These are phyloP conservation scores for Eucalyptus tenuipes DNA, from an alignment of 345 rosid genomes.

Conservation along the genomic window DNA sequence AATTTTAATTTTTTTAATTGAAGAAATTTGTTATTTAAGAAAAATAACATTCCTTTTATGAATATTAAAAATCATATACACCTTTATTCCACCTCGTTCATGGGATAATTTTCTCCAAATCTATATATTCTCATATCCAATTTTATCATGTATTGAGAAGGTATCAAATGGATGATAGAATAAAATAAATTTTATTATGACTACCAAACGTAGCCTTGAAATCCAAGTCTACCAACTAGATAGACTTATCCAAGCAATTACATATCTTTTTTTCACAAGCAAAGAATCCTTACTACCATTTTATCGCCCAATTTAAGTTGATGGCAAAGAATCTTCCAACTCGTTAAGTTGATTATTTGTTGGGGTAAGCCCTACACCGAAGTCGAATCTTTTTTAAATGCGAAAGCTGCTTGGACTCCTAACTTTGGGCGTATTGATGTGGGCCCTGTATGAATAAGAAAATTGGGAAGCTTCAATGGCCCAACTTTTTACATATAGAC, in stretches of 20 bases:
- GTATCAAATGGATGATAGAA: too few relatives aligned
- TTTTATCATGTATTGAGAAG: fast-evolving
- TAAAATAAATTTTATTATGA: too few relatives aligned
- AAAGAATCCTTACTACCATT: background rate
- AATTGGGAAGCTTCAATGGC: background rate
- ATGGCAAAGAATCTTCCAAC: background rate
- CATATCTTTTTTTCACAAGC: background rate
- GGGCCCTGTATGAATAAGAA: background rate
- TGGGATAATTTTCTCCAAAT: too few relatives aligned
- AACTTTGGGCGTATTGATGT: background rate
- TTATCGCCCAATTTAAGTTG: background rate
- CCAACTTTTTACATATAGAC: background rate
- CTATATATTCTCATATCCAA: too few relatives aligned
- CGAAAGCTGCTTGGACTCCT: background rate
- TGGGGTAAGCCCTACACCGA: background rate
- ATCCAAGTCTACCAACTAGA: background rate
- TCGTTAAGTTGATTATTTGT: background rate
- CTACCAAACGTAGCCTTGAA: background rate
- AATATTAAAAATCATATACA: fast-evolving
- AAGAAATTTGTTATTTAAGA: too few relatives aligned
- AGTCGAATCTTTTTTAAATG: background rate
- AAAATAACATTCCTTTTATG: fast-evolving
- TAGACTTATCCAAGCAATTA: background rate
- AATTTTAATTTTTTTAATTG: too few relatives aligned
- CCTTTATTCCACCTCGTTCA: fast-evolving